These are phyloP conservation scores for Coniferiporia weirii DNA, from an alignment of 1,284 basidiomycete genomes.

Conservation along the genomic window DNA sequence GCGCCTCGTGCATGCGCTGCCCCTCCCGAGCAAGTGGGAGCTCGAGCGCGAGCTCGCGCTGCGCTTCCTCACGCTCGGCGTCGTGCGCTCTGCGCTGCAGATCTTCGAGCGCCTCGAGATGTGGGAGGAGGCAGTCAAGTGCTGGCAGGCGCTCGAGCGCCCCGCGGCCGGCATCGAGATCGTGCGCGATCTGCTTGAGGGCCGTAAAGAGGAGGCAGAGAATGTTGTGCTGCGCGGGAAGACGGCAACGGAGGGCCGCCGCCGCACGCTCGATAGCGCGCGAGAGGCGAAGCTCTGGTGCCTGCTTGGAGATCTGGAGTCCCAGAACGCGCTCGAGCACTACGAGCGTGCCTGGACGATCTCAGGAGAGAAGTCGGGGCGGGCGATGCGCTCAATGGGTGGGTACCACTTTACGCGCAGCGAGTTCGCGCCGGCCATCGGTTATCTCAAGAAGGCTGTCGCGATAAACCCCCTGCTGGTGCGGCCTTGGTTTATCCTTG, in stretches of 20 bases:
- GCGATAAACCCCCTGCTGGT: slow-evolving; percentile 84
- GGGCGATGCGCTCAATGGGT: slow-evolving; percentile 89
- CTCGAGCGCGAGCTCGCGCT: slow-evolving; percentile 84
- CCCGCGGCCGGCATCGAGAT: slow-evolving; percentile 72
- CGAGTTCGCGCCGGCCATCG: slow-evolving; percentile 62
- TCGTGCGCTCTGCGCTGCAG: slow-evolving; percentile 81
- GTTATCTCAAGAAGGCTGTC: slow-evolving; percentile 69
- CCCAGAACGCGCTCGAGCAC: slow-evolving; percentile 57
- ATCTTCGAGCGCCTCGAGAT: slow-evolving; percentile 92
- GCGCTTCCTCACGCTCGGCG: slow-evolving; percentile 78
- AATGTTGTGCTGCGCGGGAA: slow-evolving; percentile 62
- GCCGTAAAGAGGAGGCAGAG: slow-evolving; percentile 77
- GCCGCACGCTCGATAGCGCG: slow-evolving; percentile 53
- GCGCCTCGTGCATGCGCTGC: slow-evolving; percentile 72
- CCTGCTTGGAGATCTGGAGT: slow-evolving; percentile 89
- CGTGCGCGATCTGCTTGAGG: slow-evolving; percentile 80
- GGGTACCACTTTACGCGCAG: slow-evolving; percentile 73
- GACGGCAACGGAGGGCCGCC: slow-evolving; percentile 36
- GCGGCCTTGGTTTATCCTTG: slow-evolving; percentile 95
- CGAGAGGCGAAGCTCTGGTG: slow-evolving; percentile 95
- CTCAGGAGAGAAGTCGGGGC: slow-evolving; percentile 74
- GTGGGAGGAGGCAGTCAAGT: slow-evolving; percentile 94
- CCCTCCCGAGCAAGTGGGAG: slow-evolving; percentile 85
- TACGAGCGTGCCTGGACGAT: slow-evolving; percentile 85
- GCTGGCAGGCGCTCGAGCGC: slow-evolving; percentile 76